Evolutionary conservation across 768 basidiomycete genomes (phyloP).

Genomic region (Rossbeevera mucosa): DNA sequence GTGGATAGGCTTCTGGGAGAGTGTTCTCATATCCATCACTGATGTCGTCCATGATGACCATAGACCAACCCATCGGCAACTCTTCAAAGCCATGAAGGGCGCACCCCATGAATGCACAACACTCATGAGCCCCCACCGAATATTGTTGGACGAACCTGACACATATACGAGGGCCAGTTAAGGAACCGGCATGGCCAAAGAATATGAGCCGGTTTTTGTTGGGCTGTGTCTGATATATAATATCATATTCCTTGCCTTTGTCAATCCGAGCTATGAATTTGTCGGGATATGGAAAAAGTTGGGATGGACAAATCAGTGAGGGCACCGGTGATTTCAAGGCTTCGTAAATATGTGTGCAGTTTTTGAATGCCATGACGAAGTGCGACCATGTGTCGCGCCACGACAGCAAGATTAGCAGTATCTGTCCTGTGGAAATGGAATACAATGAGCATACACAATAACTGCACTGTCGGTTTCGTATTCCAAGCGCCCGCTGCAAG

Average conservation of each 20-base stretch:
- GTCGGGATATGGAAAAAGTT: conserved; percentile 5
- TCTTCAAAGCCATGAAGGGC: conserved; percentile 26
- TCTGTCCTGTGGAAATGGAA: conserved; percentile 17
- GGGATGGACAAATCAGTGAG: too few species aligned
- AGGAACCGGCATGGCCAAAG: conserved; percentile 7
- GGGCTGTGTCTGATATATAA: conserved; percentile 17
- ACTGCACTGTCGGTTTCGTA: conserved; percentile 12
- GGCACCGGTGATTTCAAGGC: background rate
- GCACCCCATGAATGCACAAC: conserved; percentile 17
- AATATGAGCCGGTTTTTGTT: conserved; percentile 5
- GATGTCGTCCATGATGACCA: conserved; percentile 31
- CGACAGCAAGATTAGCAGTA: background rate
- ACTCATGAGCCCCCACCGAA: conserved; percentile 24
- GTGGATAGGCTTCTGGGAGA: background rate
- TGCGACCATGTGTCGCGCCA: background rate
- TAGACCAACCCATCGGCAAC: conserved; percentile 28
- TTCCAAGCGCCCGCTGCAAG: conserved; percentile 28
- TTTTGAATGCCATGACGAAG: background rate
- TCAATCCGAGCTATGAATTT: conserved; percentile 8
- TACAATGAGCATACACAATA: background rate
- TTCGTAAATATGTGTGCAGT: conserved; percentile 26
- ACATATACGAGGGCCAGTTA: conserved; percentile 10
- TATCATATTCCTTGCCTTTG: background rate
- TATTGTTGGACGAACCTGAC: conserved; percentile 29
- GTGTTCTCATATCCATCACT: background rate